Percentiles rank a stretch among this genome's conserved stretches.
phyloP scores from a whole-genome alignment of 768 basidiomycete species.

The Amanita inopinata region DNA sequence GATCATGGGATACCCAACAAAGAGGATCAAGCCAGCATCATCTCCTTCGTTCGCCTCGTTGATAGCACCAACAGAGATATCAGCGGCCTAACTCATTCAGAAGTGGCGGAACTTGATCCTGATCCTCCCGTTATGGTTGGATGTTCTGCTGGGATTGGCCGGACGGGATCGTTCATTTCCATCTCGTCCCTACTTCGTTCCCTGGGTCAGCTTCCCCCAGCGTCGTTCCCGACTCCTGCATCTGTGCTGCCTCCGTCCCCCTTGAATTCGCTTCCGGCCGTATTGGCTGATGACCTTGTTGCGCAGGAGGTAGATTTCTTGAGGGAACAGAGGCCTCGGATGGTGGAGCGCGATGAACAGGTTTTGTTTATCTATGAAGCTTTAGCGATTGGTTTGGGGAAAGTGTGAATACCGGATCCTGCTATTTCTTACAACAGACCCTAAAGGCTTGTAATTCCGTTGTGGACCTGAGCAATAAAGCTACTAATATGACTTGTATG shows the following conservation, averaged over 20 bases:
- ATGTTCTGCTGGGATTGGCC: slow-evolving; percentile 83
- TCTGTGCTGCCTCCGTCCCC: slow-evolving; percentile 36
- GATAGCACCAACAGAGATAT: slow-evolving; percentile 48
- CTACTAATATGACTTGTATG: too few species aligned
- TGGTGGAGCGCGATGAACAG: slow-evolving; percentile 73
- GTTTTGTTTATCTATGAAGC: slow-evolving; percentile 54
- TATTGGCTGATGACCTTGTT: slow-evolving; percentile 45
- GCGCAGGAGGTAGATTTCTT: slow-evolving; percentile 67
- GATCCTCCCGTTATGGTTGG: slow-evolving; percentile 76
- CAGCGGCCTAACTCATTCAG: slow-evolving; percentile 19
- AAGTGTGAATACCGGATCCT: background rate
- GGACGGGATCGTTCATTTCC: slow-evolving; percentile 82
- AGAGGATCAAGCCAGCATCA: slow-evolving; percentile 47
- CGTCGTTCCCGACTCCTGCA: slow-evolving; percentile 20
- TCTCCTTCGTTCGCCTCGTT: slow-evolving; percentile 56
- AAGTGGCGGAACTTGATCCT: slow-evolving; percentile 27
- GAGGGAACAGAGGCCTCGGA: slow-evolving; percentile 71
- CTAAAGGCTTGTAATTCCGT: too few species aligned
- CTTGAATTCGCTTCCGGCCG: slow-evolving; percentile 46
- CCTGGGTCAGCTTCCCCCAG: slow-evolving; percentile 35
- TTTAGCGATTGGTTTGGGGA: slow-evolving; percentile 17
- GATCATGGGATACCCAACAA: slow-evolving; percentile 73
- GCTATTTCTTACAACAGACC: too few species aligned
- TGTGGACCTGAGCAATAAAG: too few species aligned
- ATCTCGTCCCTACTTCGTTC: slow-evolving; percentile 68